A percentile compares a stretch with the other conserved stretches of the same genome.
Evolutionary conservation across 1,139 yeast species (phyloP).

Genomic region (Zygosaccharomyces pseudobailii): DNA sequence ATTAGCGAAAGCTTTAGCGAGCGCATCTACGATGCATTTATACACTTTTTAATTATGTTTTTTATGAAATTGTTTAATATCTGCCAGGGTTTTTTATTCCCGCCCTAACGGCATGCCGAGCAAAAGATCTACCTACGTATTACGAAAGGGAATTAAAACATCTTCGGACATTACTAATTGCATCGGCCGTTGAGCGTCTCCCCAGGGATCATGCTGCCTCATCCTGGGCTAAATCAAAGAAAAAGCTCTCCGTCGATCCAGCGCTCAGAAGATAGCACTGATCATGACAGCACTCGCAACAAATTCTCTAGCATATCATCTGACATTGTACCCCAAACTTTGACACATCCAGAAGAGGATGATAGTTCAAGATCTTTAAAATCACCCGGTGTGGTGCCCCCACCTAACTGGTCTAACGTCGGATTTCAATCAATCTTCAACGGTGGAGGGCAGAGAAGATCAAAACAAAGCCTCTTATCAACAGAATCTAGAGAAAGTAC

Average conservation of each 20-base stretch:
- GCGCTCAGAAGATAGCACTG: background rate
- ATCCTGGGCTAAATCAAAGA: background rate
- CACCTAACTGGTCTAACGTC: conserved; percentile 31
- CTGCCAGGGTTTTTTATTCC: background rate
- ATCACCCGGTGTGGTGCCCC: conserved; percentile 9
- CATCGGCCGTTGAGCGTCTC: background rate
- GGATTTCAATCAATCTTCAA: conserved; percentile 34
- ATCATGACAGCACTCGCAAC: background rate
- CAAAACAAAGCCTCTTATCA: conserved; percentile 15
- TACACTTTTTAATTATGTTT: background rate
- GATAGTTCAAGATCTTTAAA: conserved; percentile 8
- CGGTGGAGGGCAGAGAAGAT: conserved; percentile 15
- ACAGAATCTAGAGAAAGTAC: conserved; percentile 7
- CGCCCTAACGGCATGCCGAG: background rate
- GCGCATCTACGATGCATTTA: background rate
- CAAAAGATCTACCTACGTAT: background rate
- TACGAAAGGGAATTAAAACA: background rate
- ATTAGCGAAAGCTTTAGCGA: background rate
- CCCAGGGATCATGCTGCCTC: background rate
- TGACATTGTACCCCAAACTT: conserved; percentile 19
- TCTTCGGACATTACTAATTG: background rate
- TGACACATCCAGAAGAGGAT: conserved; percentile 13
- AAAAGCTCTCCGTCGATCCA: background rate
- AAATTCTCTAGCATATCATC: conserved; percentile 17
- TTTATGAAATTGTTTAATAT: background rate